Evolutionary conservation across 441 rosid genomes (phyloP).

Genomic region (Populus trichocarpa): DNA sequence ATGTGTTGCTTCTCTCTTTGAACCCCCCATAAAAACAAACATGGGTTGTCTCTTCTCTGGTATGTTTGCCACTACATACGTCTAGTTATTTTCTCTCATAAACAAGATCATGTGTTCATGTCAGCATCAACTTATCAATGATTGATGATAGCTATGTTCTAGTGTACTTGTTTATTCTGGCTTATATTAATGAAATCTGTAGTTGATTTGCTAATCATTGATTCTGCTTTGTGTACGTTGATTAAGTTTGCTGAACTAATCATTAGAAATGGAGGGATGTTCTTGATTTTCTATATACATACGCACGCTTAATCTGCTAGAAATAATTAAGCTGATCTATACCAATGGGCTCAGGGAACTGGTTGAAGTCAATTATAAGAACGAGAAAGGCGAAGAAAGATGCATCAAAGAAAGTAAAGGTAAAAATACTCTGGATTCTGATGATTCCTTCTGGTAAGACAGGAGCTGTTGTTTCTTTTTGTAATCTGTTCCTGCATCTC

Average conservation of each 20-base stretch:
- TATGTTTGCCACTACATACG: constrained; percentile 1
- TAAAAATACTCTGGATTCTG: background rate
- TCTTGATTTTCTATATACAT: background rate
- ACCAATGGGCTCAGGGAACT: constrained; percentile 44
- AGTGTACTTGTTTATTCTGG: background rate
- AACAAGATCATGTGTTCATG: background rate
- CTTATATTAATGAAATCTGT: background rate
- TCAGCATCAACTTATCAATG: too few species aligned
- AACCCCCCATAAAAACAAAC: background rate
- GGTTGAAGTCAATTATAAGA: constrained; percentile 39
- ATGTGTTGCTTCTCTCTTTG: background rate
- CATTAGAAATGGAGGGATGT: background rate
- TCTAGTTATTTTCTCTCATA: background rate
- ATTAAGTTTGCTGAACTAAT: too few species aligned
- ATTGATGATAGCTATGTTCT: background rate
- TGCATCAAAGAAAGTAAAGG: constrained; percentile 38
- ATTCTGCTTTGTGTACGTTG: background rate
- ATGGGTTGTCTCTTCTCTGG: constrained; percentile 22
- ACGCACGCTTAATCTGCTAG: too few species aligned
- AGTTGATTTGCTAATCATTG: too few species aligned
- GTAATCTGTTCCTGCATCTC: background rate
- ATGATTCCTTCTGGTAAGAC: background rate
- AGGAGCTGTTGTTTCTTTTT: background rate
- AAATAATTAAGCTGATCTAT: constrained; percentile 6
- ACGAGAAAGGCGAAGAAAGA: constrained; percentile 30